phyloP scores from a whole-genome alignment of 192 early-diverging fungal genomes.

The Coemansia sp. region DNA sequence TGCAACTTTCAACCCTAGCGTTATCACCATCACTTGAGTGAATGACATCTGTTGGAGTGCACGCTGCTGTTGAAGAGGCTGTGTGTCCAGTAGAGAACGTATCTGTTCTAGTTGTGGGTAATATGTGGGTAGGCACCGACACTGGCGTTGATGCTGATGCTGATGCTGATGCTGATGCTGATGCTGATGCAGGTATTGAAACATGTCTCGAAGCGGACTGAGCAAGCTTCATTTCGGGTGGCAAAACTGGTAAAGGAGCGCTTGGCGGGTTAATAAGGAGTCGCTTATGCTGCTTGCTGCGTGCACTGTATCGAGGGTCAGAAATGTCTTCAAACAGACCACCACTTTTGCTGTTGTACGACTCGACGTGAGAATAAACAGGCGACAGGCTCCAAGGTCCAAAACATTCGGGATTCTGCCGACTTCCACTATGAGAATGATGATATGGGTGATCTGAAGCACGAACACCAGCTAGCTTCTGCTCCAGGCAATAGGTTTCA shows the following conservation, averaged over 20 bases:
- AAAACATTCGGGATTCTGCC: not conserved
- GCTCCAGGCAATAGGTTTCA: not conserved
- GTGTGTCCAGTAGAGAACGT: conserved; percentile 9
- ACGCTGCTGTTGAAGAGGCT: conserved; percentile 23
- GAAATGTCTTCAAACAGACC: not conserved
- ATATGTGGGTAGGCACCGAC: not conserved
- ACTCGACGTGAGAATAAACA: not conserved
- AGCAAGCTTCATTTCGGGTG: conserved; percentile 19
- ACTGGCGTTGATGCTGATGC: not conserved
- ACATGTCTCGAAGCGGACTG: conserved; percentile 4
- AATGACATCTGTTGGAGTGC: conserved; percentile 16
- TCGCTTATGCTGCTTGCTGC: conserved; percentile 6
- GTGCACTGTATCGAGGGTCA: not conserved
- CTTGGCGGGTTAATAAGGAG: conserved; percentile 40
- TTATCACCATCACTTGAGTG: not conserved
- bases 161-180: conserved; percentile 5
- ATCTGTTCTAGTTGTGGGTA: not conserved
- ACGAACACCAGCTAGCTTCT: not conserved
- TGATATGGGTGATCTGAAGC: not conserved
- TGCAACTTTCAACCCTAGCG: not conserved
- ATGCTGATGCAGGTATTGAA: not conserved
- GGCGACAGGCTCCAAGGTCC: not conserved
- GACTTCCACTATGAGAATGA: not conserved
- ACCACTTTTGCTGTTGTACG: not conserved
- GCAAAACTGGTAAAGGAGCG: conserved; percentile 33